phyloP scores from a whole-genome alignment of 306 rosid genomes.

The Vigna radiata region DNA sequence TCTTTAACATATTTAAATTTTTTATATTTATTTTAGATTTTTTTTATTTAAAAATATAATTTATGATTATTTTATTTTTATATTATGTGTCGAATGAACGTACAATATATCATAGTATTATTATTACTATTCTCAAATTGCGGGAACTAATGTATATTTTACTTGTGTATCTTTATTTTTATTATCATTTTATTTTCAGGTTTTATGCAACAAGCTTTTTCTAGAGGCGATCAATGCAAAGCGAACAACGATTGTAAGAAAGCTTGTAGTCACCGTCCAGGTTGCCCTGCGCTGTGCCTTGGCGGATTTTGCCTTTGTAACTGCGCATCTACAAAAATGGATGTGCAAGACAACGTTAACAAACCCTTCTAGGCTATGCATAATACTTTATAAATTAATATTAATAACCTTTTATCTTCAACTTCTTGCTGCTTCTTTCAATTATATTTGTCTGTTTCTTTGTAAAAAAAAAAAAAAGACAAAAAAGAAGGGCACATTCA shows the following conservation, averaged over 20 bases:
- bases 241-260: accelerated
- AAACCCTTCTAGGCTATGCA: neutral
- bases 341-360: neutral
- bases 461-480: no score
- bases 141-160: no score
- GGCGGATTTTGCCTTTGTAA: neutral
- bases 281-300: neutral
- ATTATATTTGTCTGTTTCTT: no score
- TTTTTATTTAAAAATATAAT: no score
- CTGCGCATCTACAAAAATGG: neutral
- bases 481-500: no score
- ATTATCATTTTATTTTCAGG: neutral
- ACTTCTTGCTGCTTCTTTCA: neutral
- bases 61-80: no score
- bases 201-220: neutral
- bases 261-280: neutral
- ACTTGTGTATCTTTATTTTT: no score
- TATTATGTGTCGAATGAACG: no score
- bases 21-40: no score
- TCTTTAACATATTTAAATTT: no score
- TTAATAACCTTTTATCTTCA: neutral
- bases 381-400: neutral
- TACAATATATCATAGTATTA: no score
- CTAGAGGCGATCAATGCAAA: neutral
- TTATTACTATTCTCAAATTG: neutral